Conservation (phyloP, 208 protist species). For the Leishmania guyanensis region DNA sequence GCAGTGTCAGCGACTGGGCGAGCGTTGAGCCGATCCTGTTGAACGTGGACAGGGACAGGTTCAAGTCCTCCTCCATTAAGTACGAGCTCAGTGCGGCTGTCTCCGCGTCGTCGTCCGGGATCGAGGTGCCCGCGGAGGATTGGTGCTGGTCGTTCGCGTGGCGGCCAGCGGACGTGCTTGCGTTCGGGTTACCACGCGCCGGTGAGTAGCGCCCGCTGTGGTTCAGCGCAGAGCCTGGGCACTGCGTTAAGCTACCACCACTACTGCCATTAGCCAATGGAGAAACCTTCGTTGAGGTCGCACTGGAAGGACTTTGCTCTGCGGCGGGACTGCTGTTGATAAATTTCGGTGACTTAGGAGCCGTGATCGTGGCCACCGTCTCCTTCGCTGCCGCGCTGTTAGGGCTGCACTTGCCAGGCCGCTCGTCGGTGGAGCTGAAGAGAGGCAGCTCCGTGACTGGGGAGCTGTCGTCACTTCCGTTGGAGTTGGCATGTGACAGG, state of each 20-base stretch:
- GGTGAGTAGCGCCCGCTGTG: slow-evolving; percentile 29
- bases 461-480: not conserved
- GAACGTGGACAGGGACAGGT: slow-evolving; percentile 68
- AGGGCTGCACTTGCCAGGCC: not conserved
- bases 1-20: slow-evolving; percentile 38
- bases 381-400: not conserved
- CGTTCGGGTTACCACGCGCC: slow-evolving; percentile 11
- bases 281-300: not conserved
- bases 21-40: slow-evolving; percentile 40
- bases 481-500: not conserved
- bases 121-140: not conserved
- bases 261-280: not conserved
- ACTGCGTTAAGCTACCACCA: not conserved
- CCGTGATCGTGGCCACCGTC: not conserved
- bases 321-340: not conserved
- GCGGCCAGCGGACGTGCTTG: not conserved
- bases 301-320: not conserved
- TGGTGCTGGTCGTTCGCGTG: not conserved
- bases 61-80: slow-evolving; percentile 40
- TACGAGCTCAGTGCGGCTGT: slow-evolving; percentile 38
- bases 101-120: slow-evolving; percentile 14
- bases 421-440: slow-evolving; percentile 10
- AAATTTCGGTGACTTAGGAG: slow-evolving; percentile 3
- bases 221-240: slow-evolving; percentile 13
- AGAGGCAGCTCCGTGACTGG: slow-evolving; percentile 14